Evolutionary conservation across 257 asterid genomes (phyloP), one percentile per base, ranked within the genome.

Genomic region (Solanum corneliomulleri): DNA sequence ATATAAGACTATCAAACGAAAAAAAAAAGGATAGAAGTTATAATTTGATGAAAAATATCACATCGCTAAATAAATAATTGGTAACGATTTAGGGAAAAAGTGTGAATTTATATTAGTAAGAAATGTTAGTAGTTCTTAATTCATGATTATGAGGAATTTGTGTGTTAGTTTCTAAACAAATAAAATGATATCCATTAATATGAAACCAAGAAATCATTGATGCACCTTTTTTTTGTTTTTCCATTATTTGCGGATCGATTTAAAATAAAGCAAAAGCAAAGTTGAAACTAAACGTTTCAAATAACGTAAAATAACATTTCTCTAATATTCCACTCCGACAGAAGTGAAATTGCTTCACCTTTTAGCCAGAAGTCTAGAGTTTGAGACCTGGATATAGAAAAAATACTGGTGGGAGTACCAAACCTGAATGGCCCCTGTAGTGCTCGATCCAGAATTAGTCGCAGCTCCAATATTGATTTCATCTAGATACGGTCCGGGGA

Each of bases 81-180:
- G 2, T 9, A 10, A 71, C 27, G 9, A 71, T 18, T 33, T 71
- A 15, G 8, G 2, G 10, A 4, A 33, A 14, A 16, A 4, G 25
- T 15, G 25, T 68, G 6, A 8, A 9, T 33, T 4, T 71, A 18
- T 31, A 71, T 2, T 71, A 21, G 20, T 8, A 37, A 21, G 31
- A 74, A 74, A 74, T 5, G 15, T 74, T 21, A 37, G 52, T 74
- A 37, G 82, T 74, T 74, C 20, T 74, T 37, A 11, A 74, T 37
- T 37, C 52, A 74, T 21, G 82, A 74, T 74, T 74, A 74, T 74
- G 82, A 74, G 82, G 15, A 39, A 39, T 74, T 74, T 72, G 80
- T 20, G 81, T 37, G 20, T 39, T 21, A 39, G 52, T 74, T 74
- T 74, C 18, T 74, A 74, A 74, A 74, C 52, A 37, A 74, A 74